Evolutionary conservation across 352 stramenopile species (phyloP).

Genomic region (Globisporangium solare): DNA sequence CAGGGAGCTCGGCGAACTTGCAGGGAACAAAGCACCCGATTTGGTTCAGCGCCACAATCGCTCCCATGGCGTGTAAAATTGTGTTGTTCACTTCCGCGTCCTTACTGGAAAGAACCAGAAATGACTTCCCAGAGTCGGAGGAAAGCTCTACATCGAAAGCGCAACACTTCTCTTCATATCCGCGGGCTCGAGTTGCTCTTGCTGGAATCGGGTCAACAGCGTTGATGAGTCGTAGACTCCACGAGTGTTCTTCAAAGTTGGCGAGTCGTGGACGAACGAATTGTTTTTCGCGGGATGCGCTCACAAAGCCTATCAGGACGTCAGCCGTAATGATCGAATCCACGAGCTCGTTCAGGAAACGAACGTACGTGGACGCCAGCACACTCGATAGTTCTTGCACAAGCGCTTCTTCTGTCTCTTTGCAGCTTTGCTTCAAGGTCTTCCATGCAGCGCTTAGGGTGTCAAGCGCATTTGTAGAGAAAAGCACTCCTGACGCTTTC

Average conservation of each 20-base stretch:
- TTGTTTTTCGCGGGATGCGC: constrained; percentile 25
- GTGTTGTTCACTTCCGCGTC: neutral
- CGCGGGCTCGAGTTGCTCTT: neutral
- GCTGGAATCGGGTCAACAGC: constrained; percentile 13
- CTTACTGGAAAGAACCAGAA: constrained; percentile 23
- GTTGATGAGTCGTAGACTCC: constrained; percentile 17
- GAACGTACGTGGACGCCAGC: constrained; percentile 6
- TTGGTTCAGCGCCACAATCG: constrained; percentile 43
- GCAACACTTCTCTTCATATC: neutral
- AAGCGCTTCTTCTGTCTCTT: constrained; percentile 17
- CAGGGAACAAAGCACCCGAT: constrained; percentile 63
- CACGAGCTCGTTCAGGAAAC: constrained; percentile 8
- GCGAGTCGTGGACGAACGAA: constrained; percentile 19
- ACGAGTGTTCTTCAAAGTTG: neutral
- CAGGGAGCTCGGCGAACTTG: constrained; percentile 21
- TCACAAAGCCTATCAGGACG: constrained; percentile 29
- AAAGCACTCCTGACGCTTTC: constrained; percentile 37
- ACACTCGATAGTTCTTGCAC: constrained; percentile 18
- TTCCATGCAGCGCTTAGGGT: constrained; percentile 30
- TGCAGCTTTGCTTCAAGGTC: constrained; percentile 17
- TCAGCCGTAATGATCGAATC: constrained; percentile 25
- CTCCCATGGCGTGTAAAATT: constrained; percentile 21
- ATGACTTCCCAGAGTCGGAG: constrained; percentile 11
- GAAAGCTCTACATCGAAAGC: constrained; percentile 11
- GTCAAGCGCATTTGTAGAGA: constrained; percentile 31